These are phyloP conservation scores for Phaeosphaeriaceae sp. DNA, from an alignment of 2,329 filamentous ascomycete genomes.

Conservation along the genomic window DNA sequence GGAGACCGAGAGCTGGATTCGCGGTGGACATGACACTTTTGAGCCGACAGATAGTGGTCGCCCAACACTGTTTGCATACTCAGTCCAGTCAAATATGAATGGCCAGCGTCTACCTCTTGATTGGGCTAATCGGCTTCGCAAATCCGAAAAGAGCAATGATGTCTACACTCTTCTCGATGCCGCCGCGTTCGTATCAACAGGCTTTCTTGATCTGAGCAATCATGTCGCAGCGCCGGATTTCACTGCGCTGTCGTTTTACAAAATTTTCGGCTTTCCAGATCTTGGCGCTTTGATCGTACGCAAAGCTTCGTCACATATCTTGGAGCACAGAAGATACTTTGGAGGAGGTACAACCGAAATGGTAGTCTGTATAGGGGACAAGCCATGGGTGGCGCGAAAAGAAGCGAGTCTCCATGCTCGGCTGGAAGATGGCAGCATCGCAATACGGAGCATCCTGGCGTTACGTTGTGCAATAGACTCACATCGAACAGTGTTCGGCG, in stretches of 20 bases:
- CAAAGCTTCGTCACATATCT: conserved; percentile 66
- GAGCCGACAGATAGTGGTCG: conserved; percentile 16
- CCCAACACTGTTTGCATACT: conserved; percentile 71
- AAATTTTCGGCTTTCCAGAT: conserved; percentile 95
- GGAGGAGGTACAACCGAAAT: conserved; percentile 69
- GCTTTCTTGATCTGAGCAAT: conserved; percentile 62
- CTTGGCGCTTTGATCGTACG: conserved; percentile 83
- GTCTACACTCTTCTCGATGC: conserved; percentile 74
- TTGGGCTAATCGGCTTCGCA: conserved; percentile 54
- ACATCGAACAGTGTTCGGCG: conserved; percentile 63
- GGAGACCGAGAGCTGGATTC: conserved; percentile 71
- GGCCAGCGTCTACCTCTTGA: conserved; percentile 73
- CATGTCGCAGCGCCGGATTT: conserved; percentile 76
- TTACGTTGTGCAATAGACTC: conserved; percentile 65
- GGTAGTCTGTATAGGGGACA: conserved; percentile 57
- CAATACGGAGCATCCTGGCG: conserved; percentile 70
- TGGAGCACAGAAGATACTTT: conserved; percentile 66
- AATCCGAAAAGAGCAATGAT: conserved; percentile 48
- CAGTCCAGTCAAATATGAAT: conserved; percentile 92
- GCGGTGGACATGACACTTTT: background rate
- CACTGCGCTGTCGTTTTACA: conserved; percentile 85
- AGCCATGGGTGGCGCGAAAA: conserved; percentile 63
- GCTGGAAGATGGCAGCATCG: conserved; percentile 71
- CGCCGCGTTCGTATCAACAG: conserved; percentile 69
- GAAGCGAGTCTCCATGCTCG: conserved; percentile 62